A percentile compares a stretch with the other conserved stretches of the same genome.
Evolutionary conservation across 768 basidiomycete genomes (phyloP).

Genomic region (Pulveroboletus sp.): DNA sequence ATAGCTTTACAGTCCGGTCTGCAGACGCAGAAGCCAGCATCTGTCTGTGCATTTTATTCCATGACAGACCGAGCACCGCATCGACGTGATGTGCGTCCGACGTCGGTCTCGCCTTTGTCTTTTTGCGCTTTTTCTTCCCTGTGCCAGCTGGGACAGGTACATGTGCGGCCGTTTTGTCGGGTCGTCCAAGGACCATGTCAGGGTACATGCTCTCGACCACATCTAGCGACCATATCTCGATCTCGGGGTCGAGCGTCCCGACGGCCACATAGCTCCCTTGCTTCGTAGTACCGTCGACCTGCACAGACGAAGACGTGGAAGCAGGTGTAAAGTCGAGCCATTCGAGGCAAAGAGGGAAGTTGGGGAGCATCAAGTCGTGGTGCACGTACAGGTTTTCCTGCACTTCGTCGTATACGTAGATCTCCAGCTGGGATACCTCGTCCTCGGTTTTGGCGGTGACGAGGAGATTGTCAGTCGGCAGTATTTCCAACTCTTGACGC

Average conservation of each 20-base stretch:
- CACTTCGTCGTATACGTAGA: conserved; percentile 92
- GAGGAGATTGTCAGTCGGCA: conserved; percentile 88
- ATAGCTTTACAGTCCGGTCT: conserved; percentile 93
- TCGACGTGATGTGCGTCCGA: conserved; percentile 82
- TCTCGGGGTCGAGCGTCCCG: conserved; percentile 94
- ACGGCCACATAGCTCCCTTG: conserved; percentile 93
- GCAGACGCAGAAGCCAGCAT: conserved; percentile 89
- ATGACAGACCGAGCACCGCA: conserved; percentile 86
- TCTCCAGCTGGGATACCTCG: conserved; percentile 91
- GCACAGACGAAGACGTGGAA: conserved; percentile 33
- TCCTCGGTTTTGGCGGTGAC: conserved; percentile 94
- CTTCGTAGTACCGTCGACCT: conserved; percentile 26
- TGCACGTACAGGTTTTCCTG: conserved; percentile 92
- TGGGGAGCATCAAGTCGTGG: conserved; percentile 96
- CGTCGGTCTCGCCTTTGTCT: conserved; percentile 59
- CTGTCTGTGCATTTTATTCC: conserved; percentile 89
- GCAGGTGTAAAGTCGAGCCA: conserved; percentile 96
- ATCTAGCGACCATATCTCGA: conserved; percentile 98
- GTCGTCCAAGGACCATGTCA: conserved; percentile 83
- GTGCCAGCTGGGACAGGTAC: conserved; percentile 78
- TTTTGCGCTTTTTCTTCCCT: conserved; percentile 95
- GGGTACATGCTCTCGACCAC: conserved; percentile 93
- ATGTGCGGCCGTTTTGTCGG: conserved; percentile 76
- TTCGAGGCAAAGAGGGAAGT: conserved; percentile 96
- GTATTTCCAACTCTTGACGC: conserved; percentile 82